Conservation (phyloP, 441 rosid species). For the Bruguiera hainesii region DNA sequence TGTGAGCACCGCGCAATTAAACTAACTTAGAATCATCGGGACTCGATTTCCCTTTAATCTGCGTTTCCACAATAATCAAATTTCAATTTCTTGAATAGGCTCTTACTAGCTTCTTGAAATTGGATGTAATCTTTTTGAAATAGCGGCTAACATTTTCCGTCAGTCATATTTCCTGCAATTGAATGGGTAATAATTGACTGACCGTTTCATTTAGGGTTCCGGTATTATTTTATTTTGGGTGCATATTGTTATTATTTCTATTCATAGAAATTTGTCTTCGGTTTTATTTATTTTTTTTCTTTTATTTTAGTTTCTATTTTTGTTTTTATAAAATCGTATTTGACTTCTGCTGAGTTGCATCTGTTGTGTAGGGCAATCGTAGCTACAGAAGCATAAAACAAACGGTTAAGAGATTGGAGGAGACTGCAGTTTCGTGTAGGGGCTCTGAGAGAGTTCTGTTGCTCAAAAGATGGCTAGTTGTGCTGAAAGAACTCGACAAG, state of each 20-base stretch:
- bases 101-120: too few species aligned
- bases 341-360: constrained; percentile 11
- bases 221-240: neutral
- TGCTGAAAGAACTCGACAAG: constrained; percentile 69
- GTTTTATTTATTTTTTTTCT: neutral
- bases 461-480: constrained; percentile 75
- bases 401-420: constrained; percentile 84
- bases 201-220: neutral
- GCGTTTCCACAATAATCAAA: neutral
- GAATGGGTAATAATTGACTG: neutral
- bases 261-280: neutral
- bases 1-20: constrained; percentile 30
- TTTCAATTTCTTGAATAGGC: neutral
- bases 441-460: constrained; percentile 77
- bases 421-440: constrained; percentile 72
- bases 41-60: neutral
- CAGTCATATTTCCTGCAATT: too few species aligned
- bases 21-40: too few species aligned
- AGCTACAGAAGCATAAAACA: constrained; percentile 61
- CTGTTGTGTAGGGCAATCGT: constrained; percentile 48
- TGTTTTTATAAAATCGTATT: neutral
- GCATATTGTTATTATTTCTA: too few species aligned
- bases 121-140: too few species aligned
- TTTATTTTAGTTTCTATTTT: neutral
- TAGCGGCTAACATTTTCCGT: too few species aligned